Evolutionary conservation across 1,284 basidiomycete genomes (phyloP), one percentile per base, ranked within the genome.

Genomic region (Ustilago loliicola): DNA sequence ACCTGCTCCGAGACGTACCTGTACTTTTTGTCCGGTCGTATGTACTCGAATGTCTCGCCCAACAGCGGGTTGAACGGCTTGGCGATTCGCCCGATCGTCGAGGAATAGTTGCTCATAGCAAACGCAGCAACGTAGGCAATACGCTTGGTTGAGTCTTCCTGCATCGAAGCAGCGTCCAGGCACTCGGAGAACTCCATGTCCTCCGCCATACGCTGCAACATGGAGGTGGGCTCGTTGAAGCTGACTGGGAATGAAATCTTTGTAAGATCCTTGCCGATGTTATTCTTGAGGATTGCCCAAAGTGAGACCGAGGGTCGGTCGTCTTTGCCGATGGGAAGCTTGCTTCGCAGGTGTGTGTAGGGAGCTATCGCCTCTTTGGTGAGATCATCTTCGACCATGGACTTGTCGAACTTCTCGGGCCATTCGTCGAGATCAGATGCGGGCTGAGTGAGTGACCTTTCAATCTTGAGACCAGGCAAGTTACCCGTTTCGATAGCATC

Each of bases 101-200:
- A 95, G 13, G 94, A 95, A 88, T 99, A 98, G 88, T 98, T 98
- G 47, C 93, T 94, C 94, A 97, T 97, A 2, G 95, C 96, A 87
- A 98, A 99, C 0, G 95, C 96, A 13, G 93, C 95, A 3, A 99
- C 95, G 83, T 92, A 99, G 0, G 95, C 95, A 66, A 98, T 91
- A 8, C 96, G 91, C 66, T 91, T 91, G 54, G 93, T 90, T 7
- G 94, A 91, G 83, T 97, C 94, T 38, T 87, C 85, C 83, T 96
- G 93, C 58, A 89, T 88, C 1, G 91, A 91, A 13, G 96, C 96
- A 3, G 92, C 91, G 83, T 96, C 94, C 78, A 96, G 72, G 40
- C 80, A 80, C 32, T 83, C 79, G 21, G 78, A 68, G 51, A 81
- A 85, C 56, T 82, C 80, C 85, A 87, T 86, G 77, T 88, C 87